phyloP scores from a whole-genome alignment of 345 rosid species.

The Aquilaria yunnanensis region DNA sequence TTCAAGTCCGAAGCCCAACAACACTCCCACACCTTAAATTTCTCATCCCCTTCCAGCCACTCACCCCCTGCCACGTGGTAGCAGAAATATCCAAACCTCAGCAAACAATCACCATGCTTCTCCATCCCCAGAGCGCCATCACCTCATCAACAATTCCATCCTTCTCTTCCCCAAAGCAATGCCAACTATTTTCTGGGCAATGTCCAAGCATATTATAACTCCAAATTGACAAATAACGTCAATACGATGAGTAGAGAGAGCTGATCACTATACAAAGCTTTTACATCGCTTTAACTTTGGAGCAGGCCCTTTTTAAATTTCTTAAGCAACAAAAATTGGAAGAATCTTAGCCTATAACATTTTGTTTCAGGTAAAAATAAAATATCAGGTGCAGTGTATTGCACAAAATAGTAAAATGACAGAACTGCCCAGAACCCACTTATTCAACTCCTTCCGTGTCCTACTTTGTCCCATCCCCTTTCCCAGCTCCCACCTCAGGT shows the following conservation, averaged over 20 bases:
- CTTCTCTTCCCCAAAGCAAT: neutral
- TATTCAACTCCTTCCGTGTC: constrained; percentile 1
- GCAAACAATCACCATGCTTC: constrained; percentile 48
- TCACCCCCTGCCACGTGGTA: constrained; percentile 37
- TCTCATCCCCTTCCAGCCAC: constrained; percentile 50
- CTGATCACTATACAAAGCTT: too few species aligned
- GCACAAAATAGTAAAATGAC: constrained; percentile 11
- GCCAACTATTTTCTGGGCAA: too few species aligned
- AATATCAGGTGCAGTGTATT: neutral
- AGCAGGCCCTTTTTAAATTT: neutral
- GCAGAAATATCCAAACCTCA: constrained; percentile 39
- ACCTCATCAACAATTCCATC: constrained; percentile 47
- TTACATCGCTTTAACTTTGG: neutral
- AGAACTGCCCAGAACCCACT: neutral
- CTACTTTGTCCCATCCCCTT: neutral
- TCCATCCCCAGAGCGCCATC: constrained; percentile 46
- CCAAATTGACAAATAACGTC: neutral
- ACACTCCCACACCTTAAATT: constrained; percentile 42
- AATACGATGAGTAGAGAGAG: neutral
- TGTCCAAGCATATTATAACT: neutral
- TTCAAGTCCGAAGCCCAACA: too few species aligned
- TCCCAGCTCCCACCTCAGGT: constrained; percentile 7
- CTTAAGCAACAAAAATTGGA: neutral
- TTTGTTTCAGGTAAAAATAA: neutral
- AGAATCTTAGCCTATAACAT: neutral